Percentiles rank a stretch among this genome's conserved stretches.
Evolutionary conservation across 164 flowering plant species (phyloP).

Genomic region (Liquidambar formosana): DNA sequence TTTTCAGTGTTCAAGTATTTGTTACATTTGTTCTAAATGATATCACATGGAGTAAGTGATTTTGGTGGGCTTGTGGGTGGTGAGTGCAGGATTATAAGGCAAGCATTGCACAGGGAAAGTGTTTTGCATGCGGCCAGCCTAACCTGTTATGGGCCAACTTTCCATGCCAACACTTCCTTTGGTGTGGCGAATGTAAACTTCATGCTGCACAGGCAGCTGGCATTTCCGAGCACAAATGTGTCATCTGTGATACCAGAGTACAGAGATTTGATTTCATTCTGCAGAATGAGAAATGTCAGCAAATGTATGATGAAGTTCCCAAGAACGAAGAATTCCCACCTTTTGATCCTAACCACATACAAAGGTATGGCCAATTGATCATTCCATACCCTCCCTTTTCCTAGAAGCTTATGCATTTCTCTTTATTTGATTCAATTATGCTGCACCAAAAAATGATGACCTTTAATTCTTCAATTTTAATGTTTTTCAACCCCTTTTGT

Average conservation of each 20-base stretch:
- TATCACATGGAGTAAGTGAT: too few relatives aligned
- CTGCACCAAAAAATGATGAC: neutral
- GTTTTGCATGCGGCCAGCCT: conserved; percentile 35
- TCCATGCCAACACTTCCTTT: conserved; percentile 44
- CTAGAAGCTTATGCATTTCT: neutral
- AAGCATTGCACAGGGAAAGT: conserved; percentile 21
- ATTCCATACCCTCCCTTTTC: neutral
- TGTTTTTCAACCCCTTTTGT: neutral
- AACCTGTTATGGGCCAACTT: conserved; percentile 35
- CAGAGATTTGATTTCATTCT: conserved; percentile 16
- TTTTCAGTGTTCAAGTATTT: too few relatives aligned
- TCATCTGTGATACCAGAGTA: conserved; percentile 35
- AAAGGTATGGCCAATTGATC: conserved; percentile 14
- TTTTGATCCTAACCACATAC: conserved; percentile 2
- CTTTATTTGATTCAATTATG: neutral
- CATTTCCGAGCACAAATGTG: conserved; percentile 30
- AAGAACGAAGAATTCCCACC: conserved; percentile 13
- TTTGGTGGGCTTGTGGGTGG: neutral
- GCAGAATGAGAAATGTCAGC: conserved; percentile 6
- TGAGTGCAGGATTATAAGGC: conserved; percentile 29
- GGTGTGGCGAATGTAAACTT: conserved; percentile 39
- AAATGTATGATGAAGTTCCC: neutral
- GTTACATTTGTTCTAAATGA: too few relatives aligned
- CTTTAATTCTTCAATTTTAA: neutral
- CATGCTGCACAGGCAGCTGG: conserved; percentile 20